phyloP scores from a whole-genome alignment of 495 filamentous ascomycete species.

The Pseudoneurospora amorphoporcata region DNA sequence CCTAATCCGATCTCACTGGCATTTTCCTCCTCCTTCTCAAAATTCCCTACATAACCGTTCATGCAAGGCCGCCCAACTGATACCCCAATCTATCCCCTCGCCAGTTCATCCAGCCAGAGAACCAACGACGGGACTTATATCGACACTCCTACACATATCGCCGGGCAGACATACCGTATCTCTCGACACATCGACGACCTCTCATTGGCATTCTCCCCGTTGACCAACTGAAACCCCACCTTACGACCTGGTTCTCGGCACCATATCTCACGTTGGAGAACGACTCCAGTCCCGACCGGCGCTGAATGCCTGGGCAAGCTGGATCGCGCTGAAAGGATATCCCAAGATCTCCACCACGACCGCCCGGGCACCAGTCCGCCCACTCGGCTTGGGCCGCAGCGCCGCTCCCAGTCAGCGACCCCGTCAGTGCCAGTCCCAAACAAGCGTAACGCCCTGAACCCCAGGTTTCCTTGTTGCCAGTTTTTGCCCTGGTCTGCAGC shows the following conservation, averaged over 20 bases:
- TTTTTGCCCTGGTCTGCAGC: background rate
- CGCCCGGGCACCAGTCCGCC: background rate
- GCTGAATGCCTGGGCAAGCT: background rate
- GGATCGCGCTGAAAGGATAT: background rate
- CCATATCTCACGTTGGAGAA: background rate
- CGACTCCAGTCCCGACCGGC: background rate
- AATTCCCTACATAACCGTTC: background rate
- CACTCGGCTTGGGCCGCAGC: background rate
- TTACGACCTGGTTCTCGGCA: background rate
- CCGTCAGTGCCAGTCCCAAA: background rate
- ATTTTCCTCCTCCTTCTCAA: background rate
- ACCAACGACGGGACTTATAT: background rate
- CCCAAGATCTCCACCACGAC: background rate
- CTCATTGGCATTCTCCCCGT: background rate
- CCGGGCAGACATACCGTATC: background rate
- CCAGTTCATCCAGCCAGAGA: background rate
- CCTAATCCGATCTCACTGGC: background rate
- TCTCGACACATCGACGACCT: background rate
- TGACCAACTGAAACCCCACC: background rate
- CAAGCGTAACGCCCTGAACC: background rate
- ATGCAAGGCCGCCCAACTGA: background rate
- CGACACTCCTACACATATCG: background rate
- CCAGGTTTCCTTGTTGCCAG: background rate
- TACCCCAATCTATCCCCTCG: background rate
- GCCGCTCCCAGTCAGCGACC: background rate